Evolutionary conservation across 139 green algal genomes (phyloP).

Genomic region (Pedinophyceae sp.): DNA sequence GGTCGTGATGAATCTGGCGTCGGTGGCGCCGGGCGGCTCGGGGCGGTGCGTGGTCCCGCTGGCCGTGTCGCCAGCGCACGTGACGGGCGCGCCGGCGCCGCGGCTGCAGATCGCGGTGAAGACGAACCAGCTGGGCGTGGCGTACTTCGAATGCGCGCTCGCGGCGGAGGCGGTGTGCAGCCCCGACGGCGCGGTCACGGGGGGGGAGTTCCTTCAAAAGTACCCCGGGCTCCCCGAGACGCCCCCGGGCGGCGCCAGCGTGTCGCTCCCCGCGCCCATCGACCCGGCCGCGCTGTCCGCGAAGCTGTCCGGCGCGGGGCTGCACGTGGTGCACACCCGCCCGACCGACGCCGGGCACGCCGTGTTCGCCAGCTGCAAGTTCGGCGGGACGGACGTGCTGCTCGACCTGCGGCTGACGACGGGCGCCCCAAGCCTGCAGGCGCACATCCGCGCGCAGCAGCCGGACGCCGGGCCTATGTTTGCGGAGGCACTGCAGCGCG

Average conservation of each 20-base stretch:
- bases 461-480: no score
- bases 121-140: conserved; percentile 62
- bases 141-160: conserved; percentile 69
- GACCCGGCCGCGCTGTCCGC: neutral
- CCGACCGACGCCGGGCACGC: neutral
- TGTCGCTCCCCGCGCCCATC: neutral
- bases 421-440: neutral
- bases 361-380: neutral
- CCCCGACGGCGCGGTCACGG: conserved; percentile 7
- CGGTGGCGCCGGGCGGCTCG: neutral
- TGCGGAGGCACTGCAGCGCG: no score
- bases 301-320: neutral
- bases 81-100: conserved; percentile 11
- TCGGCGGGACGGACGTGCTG: neutral
- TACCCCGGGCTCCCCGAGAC: neutral
- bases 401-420: neutral
- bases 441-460: neutral
- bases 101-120: conserved; percentile 59
- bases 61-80: conserved; percentile 24
- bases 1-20: no score
- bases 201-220: neutral
- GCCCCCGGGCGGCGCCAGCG: no score
- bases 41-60: conserved; percentile 19
- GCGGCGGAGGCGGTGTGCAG: conserved; percentile 29
- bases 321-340: neutral